Evolutionary conservation across 2,329 filamentous ascomycete species (phyloP).

Genomic region (Dothistroma septosporum): DNA sequence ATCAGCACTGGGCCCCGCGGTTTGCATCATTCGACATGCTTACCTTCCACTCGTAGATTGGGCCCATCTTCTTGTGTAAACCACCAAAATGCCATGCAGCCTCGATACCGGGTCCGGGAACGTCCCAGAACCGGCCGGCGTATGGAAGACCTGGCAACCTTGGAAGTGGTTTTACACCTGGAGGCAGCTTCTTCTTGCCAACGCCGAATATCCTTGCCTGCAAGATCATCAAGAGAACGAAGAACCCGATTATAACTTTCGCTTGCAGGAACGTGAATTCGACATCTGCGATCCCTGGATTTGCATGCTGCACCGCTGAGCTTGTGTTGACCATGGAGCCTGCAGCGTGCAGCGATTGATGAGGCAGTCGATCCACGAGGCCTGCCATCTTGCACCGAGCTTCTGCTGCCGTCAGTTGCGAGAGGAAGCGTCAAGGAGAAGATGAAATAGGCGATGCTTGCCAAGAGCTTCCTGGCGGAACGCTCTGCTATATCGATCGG

Average conservation of each 20-base stretch:
- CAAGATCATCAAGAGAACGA: slow-evolving; percentile 7
- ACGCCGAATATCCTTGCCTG: slow-evolving; percentile 14
- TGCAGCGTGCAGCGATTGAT: background rate
- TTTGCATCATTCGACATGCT: background rate
- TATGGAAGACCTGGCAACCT: slow-evolving; percentile 31
- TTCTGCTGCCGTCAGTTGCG: background rate
- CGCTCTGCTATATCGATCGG: background rate
- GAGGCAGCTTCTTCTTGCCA: slow-evolving; percentile 22
- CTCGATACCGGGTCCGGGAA: slow-evolving; percentile 32
- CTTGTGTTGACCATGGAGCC: background rate
- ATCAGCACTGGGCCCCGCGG: background rate
- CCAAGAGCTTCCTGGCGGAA: background rate
- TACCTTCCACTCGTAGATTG: slow-evolving; percentile 36
- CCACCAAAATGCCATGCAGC: slow-evolving; percentile 35
- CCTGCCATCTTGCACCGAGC: background rate
- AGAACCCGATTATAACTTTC: slow-evolving; percentile 9
- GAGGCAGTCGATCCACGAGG: background rate
- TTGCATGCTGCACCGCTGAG: background rate
- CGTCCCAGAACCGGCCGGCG: slow-evolving; percentile 34
- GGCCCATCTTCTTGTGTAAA: slow-evolving; percentile 34
- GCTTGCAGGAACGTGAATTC: slow-evolving; percentile 7
- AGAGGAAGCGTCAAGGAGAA: background rate
- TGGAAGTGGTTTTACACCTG: slow-evolving; percentile 27
- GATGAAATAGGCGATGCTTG: background rate
- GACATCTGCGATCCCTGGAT: background rate